A percentile compares a stretch with the other conserved stretches of the same genome.
These are phyloP conservation scores for Melastoma malabathricum DNA, from an alignment of 345 rosid genomes.

Conservation along the genomic window DNA sequence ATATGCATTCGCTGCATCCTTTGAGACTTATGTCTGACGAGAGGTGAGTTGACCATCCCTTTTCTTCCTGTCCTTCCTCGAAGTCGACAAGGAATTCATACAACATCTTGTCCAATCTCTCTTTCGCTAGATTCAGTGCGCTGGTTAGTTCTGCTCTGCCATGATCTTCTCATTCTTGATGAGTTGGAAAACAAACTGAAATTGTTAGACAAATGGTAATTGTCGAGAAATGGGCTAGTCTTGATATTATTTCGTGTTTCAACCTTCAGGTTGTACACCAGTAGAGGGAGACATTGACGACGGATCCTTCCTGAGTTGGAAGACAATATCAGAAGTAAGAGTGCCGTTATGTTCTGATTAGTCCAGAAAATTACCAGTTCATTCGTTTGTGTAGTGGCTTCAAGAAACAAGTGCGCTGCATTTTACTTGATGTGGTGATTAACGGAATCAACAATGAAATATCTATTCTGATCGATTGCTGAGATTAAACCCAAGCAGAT, in stretches of 20 bases:
- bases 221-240: background rate
- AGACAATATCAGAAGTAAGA: background rate
- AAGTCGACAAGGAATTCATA: slow-evolving; percentile 6
- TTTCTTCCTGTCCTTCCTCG: slow-evolving; percentile 4
- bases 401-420: background rate
- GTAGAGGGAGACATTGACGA: background rate
- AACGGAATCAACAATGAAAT: background rate
- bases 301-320: background rate
- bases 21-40: background rate
- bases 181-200: background rate
- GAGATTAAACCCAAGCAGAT: background rate
- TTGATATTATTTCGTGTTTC: background rate
- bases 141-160: background rate
- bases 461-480: background rate
- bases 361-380: background rate
- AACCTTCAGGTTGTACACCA: background rate
- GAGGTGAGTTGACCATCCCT: slow-evolving; percentile 3
- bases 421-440: background rate
- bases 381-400: background rate
- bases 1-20: background rate
- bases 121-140: slow-evolving; percentile 2
- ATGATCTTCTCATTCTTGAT: slow-evolving; percentile 1
- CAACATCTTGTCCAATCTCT: slow-evolving; percentile 11
- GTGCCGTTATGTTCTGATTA: background rate
- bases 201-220: background rate